Evolutionary conservation across 192 early-diverging fungal genomes (phyloP).

Genomic region (Powellomyces hirtus): DNA sequence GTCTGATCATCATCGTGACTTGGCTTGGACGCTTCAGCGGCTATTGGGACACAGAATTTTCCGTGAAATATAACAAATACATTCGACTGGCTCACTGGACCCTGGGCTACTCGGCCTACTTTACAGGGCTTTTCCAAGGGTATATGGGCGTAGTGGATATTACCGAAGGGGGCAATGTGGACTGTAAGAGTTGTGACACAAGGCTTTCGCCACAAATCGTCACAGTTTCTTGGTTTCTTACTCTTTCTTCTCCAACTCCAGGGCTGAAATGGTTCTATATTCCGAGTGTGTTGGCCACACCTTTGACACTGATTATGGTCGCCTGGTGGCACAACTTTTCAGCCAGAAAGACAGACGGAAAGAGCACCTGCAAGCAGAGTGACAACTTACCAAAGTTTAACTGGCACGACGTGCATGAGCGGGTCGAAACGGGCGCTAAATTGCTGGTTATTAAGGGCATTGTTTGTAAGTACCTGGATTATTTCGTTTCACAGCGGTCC

Average conservation of each 20-base stretch:
- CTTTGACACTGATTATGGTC: not conserved
- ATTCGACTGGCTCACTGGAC: constrained; percentile 9
- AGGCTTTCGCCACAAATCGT: not conserved
- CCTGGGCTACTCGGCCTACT: constrained; percentile 31
- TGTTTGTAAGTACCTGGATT: constrained; percentile 15
- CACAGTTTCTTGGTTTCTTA: not conserved
- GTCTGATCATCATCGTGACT: constrained; percentile 11
- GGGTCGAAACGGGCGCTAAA: constrained; percentile 35
- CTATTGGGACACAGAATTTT: not conserved
- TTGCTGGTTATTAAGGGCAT: constrained; percentile 36
- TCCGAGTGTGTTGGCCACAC: not conserved
- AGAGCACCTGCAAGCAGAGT: not conserved
- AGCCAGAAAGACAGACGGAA: not conserved
- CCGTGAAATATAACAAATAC: not conserved
- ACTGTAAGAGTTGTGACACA: not conserved
- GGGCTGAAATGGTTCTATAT: constrained; percentile 12
- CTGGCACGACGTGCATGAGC: constrained; percentile 41
- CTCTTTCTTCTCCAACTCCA: not conserved
- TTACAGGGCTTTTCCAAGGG: constrained; percentile 25
- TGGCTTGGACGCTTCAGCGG: not conserved
- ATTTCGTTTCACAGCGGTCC: not conserved
- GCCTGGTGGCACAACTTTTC: not conserved
- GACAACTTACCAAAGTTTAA: constrained; percentile 23
- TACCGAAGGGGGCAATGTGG: not conserved
- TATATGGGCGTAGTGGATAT: constrained; percentile 31